phyloP scores from a whole-genome alignment of 345 rosid species.

The Crucihimalaya himalaica region DNA sequence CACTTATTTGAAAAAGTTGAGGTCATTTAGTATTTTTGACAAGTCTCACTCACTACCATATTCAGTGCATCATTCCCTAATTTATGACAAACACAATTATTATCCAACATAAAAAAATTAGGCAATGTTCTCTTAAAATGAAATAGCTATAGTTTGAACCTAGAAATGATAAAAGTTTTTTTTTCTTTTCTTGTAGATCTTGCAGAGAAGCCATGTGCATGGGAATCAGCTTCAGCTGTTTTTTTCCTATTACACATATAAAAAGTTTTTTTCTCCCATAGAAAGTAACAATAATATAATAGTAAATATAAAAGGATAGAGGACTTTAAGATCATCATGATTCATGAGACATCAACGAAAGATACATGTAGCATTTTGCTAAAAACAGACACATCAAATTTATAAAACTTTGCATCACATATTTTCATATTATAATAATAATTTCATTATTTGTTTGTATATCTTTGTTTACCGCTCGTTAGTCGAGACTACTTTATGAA shows the following conservation, averaged over 20 bases:
- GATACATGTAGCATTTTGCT: slow-evolving; percentile 38
- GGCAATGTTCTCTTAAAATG: background rate
- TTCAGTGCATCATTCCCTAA: slow-evolving; percentile 9
- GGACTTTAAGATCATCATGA: slow-evolving; percentile 24
- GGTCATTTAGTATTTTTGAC: background rate
- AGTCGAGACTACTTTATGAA: slow-evolving; percentile 1
- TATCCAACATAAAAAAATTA: background rate
- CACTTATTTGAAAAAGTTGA: background rate
- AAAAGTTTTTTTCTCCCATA: slow-evolving; percentile 1
- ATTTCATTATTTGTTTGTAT: background rate
- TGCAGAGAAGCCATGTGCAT: slow-evolving; percentile 42
- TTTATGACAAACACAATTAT: slow-evolving; percentile 23
- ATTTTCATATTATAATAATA: slow-evolving; percentile 2
- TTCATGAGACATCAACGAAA: slow-evolving; percentile 41
- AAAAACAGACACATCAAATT: slow-evolving; percentile 21
- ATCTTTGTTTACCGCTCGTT: slow-evolving; percentile 17
- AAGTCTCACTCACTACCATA: slow-evolving; percentile 20
- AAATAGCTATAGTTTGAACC: background rate
- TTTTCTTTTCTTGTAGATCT: slow-evolving; percentile 27
- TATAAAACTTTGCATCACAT: background rate
- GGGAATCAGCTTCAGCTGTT: slow-evolving; percentile 37
- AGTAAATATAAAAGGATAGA: background rate
- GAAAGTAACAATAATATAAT: slow-evolving; percentile 16
- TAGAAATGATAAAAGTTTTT: background rate
- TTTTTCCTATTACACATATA: slow-evolving; percentile 17